Evolutionary conservation across 1,284 basidiomycete species (phyloP).

Genomic region (Rhodotorula sp.): DNA sequence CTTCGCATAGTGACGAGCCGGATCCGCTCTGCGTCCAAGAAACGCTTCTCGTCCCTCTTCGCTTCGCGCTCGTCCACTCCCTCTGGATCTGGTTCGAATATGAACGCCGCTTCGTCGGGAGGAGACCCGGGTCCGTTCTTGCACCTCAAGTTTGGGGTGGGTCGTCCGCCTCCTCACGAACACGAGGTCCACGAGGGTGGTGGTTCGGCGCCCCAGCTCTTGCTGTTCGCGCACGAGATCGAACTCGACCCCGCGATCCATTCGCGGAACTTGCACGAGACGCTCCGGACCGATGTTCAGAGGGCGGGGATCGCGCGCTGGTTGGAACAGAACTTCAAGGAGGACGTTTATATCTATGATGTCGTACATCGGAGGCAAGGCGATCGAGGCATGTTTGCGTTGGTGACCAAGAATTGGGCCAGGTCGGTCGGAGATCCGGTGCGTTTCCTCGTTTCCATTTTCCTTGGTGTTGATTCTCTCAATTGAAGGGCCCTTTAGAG

Average conservation of each 20-base stretch:
- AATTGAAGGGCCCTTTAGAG: too few species aligned
- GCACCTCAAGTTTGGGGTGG: slow-evolving; percentile 29
- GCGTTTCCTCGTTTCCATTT: too few species aligned
- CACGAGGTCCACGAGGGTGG: background rate
- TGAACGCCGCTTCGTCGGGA: background rate
- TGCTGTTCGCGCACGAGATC: slow-evolving; percentile 20
- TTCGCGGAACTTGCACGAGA: slow-evolving; percentile 10
- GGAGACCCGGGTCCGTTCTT: slow-evolving; percentile 1
- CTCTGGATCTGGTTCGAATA: background rate
- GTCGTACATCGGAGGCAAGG: slow-evolving; percentile 25
- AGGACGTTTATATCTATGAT: slow-evolving; percentile 19
- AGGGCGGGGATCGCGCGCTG: slow-evolving; percentile 29
- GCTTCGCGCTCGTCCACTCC: slow-evolving; percentile 13
- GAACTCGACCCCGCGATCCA: slow-evolving; percentile 3
- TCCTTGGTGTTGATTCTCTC: too few species aligned
- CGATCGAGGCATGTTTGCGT: slow-evolving; percentile 20
- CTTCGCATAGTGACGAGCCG: background rate
- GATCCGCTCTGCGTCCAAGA: slow-evolving; percentile 15
- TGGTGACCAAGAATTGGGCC: slow-evolving; percentile 26
- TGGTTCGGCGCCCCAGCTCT: too few species aligned
- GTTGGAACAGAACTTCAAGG: slow-evolving; percentile 28
- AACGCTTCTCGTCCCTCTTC: slow-evolving; percentile 24
- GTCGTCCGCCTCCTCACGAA: slow-evolving; percentile 19
- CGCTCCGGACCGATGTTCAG: slow-evolving; percentile 30
- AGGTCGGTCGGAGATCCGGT: slow-evolving; percentile 25